phyloP scores from a whole-genome alignment of 2,329 filamentous ascomycete genomes.

The Graphiopsis chlorocephala region DNA sequence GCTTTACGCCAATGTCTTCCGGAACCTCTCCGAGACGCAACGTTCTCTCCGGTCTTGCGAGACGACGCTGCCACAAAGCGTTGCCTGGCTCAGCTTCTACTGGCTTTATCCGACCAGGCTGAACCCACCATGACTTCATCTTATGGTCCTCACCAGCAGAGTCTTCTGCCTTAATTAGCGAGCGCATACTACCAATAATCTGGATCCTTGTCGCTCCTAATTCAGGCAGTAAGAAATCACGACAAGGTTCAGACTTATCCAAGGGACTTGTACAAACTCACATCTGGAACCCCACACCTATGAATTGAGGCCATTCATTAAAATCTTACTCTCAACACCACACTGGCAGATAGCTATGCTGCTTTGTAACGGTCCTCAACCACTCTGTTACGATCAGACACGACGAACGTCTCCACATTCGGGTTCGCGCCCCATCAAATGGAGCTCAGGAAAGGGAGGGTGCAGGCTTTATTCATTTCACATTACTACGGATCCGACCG shows the following conservation, averaged over 20 bases:
- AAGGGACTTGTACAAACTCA: background rate
- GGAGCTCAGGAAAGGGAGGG: background rate
- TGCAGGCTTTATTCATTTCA: background rate
- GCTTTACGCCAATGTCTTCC: constrained; percentile 93
- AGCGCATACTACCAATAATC: background rate
- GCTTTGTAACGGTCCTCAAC: background rate
- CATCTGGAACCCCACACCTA: background rate
- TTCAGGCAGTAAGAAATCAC: background rate
- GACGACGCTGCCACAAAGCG: constrained; percentile 97
- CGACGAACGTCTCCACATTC: background rate
- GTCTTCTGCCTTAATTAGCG: constrained; percentile 3
- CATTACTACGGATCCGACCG: background rate
- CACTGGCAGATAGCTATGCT: background rate
- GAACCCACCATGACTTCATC: constrained; percentile 28
- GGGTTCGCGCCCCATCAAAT: background rate
- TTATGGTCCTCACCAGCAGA: constrained; percentile 22
- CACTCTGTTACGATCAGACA: background rate
- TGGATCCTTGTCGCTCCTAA: background rate
- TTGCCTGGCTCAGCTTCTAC: constrained; percentile 92
- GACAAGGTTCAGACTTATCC: background rate
- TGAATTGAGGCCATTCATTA: background rate
- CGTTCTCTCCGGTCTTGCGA: constrained; percentile 91
- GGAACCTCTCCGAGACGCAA: constrained; percentile 96
- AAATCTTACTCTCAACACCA: background rate
- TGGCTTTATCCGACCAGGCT: constrained; percentile 79